Percentiles rank a stretch among this genome's conserved stretches.
Conservation (phyloP, 2,329 filamentous ascomycete genomes). For the Paecilomyces sp. region DNA sequence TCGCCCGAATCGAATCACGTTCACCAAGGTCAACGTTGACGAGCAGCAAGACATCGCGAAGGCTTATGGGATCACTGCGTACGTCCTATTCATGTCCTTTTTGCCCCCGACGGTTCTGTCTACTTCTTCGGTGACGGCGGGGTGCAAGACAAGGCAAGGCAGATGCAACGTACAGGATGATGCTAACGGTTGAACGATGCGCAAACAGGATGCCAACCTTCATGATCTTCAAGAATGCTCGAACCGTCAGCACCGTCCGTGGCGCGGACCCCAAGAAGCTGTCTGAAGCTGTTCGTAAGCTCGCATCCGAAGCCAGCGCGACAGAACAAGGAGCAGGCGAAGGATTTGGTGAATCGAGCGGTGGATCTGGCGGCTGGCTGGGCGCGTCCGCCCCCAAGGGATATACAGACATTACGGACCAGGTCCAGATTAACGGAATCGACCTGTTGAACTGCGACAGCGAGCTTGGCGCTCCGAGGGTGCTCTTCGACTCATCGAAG, state of each 20-base stretch:
- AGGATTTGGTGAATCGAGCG: conserved; percentile 35
- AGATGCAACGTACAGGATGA: neutral
- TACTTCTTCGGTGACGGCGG: neutral
- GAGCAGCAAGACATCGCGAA: conserved; percentile 64
- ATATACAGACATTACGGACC: conserved; percentile 75
- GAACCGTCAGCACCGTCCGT: conserved; percentile 59
- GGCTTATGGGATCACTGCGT: conserved; percentile 65
- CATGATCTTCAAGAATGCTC: conserved; percentile 71
- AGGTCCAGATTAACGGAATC: conserved; percentile 70
- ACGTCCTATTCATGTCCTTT: conserved; percentile 19
- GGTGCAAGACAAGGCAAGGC: neutral
- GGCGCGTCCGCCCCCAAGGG: conserved; percentile 69
- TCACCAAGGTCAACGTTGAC: conserved; percentile 83
- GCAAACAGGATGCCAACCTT: conserved; percentile 74
- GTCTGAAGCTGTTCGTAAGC: conserved; percentile 61
- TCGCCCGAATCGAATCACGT: conserved; percentile 65
- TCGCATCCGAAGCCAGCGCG: conserved; percentile 56
- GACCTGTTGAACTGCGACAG: conserved; percentile 85
- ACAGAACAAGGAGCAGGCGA: conserved; percentile 37
- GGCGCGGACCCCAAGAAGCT: conserved; percentile 69
- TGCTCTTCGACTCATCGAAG: conserved; percentile 63
- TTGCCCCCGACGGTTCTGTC: no score
- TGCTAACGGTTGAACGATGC: neutral
- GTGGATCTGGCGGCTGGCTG: conserved; percentile 55
- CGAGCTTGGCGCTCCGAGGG: conserved; percentile 63